These are phyloP conservation scores for Rhododendron henanense DNA, from an alignment of 148 eudicot species.

Conservation along the genomic window DNA sequence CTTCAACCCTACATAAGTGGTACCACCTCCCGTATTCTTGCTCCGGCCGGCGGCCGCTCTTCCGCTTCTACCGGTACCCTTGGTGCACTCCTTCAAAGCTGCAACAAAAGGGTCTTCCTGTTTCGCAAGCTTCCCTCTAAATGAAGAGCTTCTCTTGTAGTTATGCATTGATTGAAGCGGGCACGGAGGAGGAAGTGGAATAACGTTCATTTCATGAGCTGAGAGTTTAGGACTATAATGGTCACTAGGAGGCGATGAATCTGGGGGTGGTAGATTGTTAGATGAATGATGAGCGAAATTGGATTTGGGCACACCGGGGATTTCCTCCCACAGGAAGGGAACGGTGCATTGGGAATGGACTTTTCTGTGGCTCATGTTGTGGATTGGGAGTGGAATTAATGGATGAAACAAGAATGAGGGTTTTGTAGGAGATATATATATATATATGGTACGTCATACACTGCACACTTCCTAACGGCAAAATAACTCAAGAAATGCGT, in stretches of 20 bases:
- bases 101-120: slow-evolving; percentile 29
- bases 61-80: not conserved
- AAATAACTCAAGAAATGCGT: slow-evolving; percentile 2
- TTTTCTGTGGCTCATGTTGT: slow-evolving; percentile 28
- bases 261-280: not conserved
- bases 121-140: not conserved
- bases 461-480: not conserved
- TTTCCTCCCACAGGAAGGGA: slow-evolving; percentile 45
- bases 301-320: slow-evolving; percentile 36
- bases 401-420: not conserved
- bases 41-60: not conserved
- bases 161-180: not conserved
- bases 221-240: not conserved
- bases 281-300: not conserved
- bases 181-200: slow-evolving; percentile 30
- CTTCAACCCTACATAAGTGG: not conserved
- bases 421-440: not conserved
- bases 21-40: not conserved
- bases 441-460: not conserved
- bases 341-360: slow-evolving; percentile 18
- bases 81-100: slow-evolving; percentile 29
- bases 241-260: not conserved
- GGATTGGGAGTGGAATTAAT: not conserved
- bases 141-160: slow-evolving; percentile 5
- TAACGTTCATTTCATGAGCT: not conserved